Evolutionary conservation across 2,329 filamentous ascomycete genomes (phyloP).

Genomic region (Berkeleyomyces basicola): DNA sequence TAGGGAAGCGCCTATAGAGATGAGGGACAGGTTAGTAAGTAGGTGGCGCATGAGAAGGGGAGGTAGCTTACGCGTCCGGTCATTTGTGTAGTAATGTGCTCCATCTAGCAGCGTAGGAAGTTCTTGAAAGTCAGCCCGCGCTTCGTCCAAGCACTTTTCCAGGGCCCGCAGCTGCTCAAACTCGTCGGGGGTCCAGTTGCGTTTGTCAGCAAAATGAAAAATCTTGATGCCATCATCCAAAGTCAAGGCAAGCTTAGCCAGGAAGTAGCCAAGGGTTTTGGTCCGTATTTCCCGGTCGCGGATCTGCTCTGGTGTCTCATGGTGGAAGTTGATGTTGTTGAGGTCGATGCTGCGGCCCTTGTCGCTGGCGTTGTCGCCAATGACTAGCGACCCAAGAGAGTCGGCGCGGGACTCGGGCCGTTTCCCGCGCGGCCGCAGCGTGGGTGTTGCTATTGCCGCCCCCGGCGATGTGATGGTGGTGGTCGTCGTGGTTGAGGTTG

Average conservation of each 20-base stretch:
- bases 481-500: background rate
- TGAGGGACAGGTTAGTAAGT: background rate
- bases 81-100: slow-evolving; percentile 40
- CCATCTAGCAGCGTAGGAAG: slow-evolving; percentile 38
- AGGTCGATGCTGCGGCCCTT: background rate
- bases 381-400: background rate
- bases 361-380: background rate
- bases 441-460: background rate
- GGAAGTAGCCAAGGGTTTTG: slow-evolving; percentile 40
- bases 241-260: slow-evolving; percentile 39
- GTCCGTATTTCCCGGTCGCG: slow-evolving; percentile 20
- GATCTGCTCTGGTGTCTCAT: slow-evolving; percentile 15
- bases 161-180: slow-evolving; percentile 40
- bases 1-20: slow-evolving; percentile 32
- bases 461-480: background rate
- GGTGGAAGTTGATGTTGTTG: background rate
- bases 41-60: background rate
- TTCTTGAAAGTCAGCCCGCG: slow-evolving; percentile 44
- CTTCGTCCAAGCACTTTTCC: slow-evolving; percentile 39
- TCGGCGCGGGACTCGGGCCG: slow-evolving; percentile 7
- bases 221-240: slow-evolving; percentile 37
- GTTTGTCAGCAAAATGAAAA: slow-evolving; percentile 40
- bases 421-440: slow-evolving; percentile 11
- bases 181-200: slow-evolving; percentile 41
- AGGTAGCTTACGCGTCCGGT: slow-evolving; percentile 18